phyloP scores from a whole-genome alignment of 176 grass and related monocot genomes.

The Thinopyrum elongatum region DNA sequence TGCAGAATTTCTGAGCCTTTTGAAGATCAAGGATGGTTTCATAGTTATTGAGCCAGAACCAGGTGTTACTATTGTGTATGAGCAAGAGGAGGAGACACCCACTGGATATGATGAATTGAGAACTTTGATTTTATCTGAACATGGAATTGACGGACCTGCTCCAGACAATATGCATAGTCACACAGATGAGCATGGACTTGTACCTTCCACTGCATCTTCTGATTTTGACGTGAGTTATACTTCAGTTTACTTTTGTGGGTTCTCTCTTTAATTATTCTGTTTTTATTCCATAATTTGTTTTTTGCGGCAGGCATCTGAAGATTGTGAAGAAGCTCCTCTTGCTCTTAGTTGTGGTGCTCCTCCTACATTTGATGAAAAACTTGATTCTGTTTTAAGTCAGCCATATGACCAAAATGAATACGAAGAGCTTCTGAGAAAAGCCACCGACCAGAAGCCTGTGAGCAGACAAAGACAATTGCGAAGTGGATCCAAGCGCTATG shows the following conservation, averaged over 20 bases:
- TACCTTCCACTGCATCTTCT: conserved; percentile 20
- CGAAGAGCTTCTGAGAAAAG: conserved; percentile 55
- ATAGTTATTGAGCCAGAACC: conserved; percentile 53
- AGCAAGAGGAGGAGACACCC: conserved; percentile 19
- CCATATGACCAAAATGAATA: conserved; percentile 65
- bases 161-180: conserved; percentile 6
- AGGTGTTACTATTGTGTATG: conserved; percentile 40
- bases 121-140: neutral
- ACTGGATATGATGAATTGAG: conserved; percentile 6
- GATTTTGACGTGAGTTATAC: conserved; percentile 23
- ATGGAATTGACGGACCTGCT: neutral
- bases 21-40: conserved; percentile 48
- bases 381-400: conserved; percentile 37
- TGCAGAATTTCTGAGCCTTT: conserved; percentile 37
- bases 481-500: conserved; percentile 49
- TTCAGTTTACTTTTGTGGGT: neutral
- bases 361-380: conserved; percentile 67
- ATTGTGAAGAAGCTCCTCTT: conserved; percentile 19
- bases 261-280: conserved; percentile 15
- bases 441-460: conserved; percentile 48
- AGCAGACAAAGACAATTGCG: conserved; percentile 52
- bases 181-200: conserved; percentile 1
- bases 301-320: conserved; percentile 16
- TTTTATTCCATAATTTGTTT: neutral
- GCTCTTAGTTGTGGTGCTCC: conserved; percentile 22